These are phyloP conservation scores for Leccinum subspadiceum DNA, from an alignment of 1,284 basidiomycete species.

Conservation along the genomic window DNA sequence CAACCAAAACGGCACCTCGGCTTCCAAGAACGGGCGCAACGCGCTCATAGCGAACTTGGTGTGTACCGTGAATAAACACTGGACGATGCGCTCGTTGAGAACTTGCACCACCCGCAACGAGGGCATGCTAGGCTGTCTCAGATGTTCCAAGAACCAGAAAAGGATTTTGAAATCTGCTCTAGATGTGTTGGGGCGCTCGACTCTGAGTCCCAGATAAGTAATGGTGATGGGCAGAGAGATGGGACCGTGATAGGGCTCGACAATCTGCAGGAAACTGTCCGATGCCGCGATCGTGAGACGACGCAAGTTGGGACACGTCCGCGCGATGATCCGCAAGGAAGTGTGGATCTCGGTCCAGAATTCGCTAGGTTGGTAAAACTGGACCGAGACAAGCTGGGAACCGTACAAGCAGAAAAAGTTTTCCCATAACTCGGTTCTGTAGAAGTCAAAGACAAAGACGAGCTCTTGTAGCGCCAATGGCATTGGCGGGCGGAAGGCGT, in stretches of 20 bases:
- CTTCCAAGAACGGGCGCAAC: conserved; percentile 9
- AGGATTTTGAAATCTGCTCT: conserved; percentile 11
- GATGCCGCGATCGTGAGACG: conserved; percentile 21
- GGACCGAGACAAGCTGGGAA: conserved; percentile 20
- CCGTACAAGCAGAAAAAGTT: conserved; percentile 12
- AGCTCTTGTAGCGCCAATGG: conserved; percentile 22
- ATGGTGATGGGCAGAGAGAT: conserved; percentile 17
- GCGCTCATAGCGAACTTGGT: conserved; percentile 9
- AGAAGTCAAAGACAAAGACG: conserved; percentile 7
- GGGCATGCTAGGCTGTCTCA: conserved; percentile 12
- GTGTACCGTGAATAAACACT: conserved; percentile 19
- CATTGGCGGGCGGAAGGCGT: neutral
- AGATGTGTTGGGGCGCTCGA: conserved; percentile 3
- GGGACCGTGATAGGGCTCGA: neutral
- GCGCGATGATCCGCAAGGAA: conserved; percentile 10
- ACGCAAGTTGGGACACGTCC: conserved; percentile 19
- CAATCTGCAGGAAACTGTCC: neutral
- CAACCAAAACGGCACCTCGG: conserved; percentile 13
- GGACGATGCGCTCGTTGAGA: conserved; percentile 19
- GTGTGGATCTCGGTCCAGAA: neutral
- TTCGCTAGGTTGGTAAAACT: conserved; percentile 1
- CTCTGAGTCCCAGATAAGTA: conserved; percentile 19
- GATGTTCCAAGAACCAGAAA: conserved; percentile 13
- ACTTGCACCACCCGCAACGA: conserved; percentile 28
- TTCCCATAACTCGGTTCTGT: conserved; percentile 4